Percentiles rank a stretch among this genome's conserved stretches.
phyloP scores from a whole-genome alignment of 1,284 basidiomycete species.

The Irpex sp. region DNA sequence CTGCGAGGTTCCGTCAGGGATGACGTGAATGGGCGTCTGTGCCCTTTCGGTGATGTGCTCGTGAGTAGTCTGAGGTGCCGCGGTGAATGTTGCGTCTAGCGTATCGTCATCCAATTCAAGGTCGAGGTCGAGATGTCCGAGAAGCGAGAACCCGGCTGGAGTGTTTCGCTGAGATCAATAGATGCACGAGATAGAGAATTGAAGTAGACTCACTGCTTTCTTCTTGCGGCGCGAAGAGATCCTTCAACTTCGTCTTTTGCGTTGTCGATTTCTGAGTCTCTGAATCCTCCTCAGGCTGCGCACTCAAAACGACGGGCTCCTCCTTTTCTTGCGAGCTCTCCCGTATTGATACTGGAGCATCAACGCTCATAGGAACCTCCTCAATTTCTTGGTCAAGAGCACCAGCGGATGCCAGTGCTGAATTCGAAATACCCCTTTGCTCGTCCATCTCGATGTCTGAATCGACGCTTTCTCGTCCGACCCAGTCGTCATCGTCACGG shows the following conservation, averaged over 20 bases:
- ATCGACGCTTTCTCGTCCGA: slow-evolving; percentile 46
- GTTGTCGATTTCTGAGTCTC: background rate
- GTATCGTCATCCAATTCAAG: slow-evolving; percentile 54
- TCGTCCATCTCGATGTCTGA: slow-evolving; percentile 46
- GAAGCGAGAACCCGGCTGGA: slow-evolving; percentile 54
- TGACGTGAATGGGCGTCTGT: background rate
- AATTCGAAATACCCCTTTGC: background rate
- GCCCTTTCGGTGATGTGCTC: too few relatives aligned
- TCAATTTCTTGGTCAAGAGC: slow-evolving; percentile 28
- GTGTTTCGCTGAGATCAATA: background rate
- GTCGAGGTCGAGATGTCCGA: slow-evolving; percentile 54
- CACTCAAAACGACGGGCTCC: background rate
- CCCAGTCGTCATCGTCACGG: slow-evolving; percentile 41
- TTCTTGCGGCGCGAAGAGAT: slow-evolving; percentile 62
- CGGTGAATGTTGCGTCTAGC: slow-evolving; percentile 24
- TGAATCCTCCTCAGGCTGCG: background rate
- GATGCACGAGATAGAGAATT: background rate
- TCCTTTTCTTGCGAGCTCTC: slow-evolving; percentile 14
- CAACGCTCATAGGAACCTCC: slow-evolving; percentile 30
- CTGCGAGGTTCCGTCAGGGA: slow-evolving; percentile 4
- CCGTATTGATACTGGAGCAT: slow-evolving; percentile 1
- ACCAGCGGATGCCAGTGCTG: background rate
- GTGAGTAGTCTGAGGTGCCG: slow-evolving; percentile 1
- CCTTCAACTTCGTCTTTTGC: slow-evolving; percentile 43
- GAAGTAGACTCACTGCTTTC: slow-evolving; percentile 45